Evolutionary conservation across 78 protist species (phyloP).

Genomic region (Dictyostelium capitatum): DNA sequence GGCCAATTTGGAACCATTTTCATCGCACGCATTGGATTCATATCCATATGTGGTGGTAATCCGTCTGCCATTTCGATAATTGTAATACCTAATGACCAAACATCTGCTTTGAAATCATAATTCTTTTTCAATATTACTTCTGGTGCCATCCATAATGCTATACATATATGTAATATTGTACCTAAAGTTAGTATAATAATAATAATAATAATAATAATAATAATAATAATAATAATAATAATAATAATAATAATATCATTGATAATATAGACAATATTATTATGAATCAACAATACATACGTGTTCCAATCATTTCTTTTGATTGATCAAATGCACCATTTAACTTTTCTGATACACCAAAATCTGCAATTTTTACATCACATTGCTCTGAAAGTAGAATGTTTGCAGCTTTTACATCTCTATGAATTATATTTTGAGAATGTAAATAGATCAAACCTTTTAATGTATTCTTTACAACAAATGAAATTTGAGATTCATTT

Average conservation of each 20-base stretch:
- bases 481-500: slow-evolving; percentile 80
- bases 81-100: slow-evolving; percentile 91
- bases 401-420: slow-evolving; percentile 92
- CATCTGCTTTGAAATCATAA: slow-evolving; percentile 86
- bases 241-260: neutral
- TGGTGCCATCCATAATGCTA: slow-evolving; percentile 91
- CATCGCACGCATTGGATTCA: slow-evolving; percentile 88
- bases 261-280: no score
- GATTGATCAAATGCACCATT: slow-evolving; percentile 49
- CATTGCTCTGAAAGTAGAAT: slow-evolving; percentile 86
- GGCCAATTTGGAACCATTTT: slow-evolving; percentile 86
- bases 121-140: slow-evolving; percentile 84
- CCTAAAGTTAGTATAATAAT: no score
- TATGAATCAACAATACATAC: no score
- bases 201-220: neutral
- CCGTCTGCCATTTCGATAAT: slow-evolving; percentile 86
- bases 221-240: neutral
- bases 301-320: slow-evolving; percentile 79
- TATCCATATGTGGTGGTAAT: slow-evolving; percentile 84
- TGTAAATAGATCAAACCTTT: slow-evolving; percentile 78
- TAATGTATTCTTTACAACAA: slow-evolving; percentile 62
- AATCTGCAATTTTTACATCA: slow-evolving; percentile 94
- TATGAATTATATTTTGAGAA: slow-evolving; percentile 65
- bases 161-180: no score
- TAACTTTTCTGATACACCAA: slow-evolving; percentile 92